Conservation (phyloP, 805 yeast genomes). For the Metschnikowia aberdeeniae region DNA sequence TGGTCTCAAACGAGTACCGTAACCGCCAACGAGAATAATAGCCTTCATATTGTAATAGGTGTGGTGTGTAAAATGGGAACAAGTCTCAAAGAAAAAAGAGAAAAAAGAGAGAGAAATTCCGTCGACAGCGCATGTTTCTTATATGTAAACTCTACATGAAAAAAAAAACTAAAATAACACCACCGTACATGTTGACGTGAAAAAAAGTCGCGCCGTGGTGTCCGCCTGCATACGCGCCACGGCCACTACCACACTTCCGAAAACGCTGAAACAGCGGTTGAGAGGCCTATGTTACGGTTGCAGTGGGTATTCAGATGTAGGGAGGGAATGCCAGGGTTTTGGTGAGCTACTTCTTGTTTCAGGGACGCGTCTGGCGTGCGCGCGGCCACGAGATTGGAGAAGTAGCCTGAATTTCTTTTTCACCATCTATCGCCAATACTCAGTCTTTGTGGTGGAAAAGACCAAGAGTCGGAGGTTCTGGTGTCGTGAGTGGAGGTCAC, state of each 20-base stretch:
- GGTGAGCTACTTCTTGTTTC: no score
- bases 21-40: constrained; percentile 97
- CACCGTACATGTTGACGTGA: constrained; percentile 9
- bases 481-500: no score
- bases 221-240: constrained; percentile 3
- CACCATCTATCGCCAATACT: no score
- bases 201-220: constrained; percentile 9
- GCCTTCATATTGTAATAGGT: constrained; percentile 65
- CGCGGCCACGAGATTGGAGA: no score
- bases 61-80: constrained; percentile 1
- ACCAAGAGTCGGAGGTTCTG: no score
- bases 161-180: constrained; percentile 11
- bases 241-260: neutral
- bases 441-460: no score
- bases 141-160: constrained; percentile 6
- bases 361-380: no score
- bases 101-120: neutral
- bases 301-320: no score
- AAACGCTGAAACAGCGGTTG: neutral
- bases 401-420: no score
- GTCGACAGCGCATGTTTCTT: constrained; percentile 4
- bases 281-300: no score
- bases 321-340: no score
- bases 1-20: constrained; percentile 99
- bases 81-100: constrained; percentile 9